Evolutionary conservation across 2,329 filamentous ascomycete species (phyloP).

Genomic region (Xylaria sp.): DNA sequence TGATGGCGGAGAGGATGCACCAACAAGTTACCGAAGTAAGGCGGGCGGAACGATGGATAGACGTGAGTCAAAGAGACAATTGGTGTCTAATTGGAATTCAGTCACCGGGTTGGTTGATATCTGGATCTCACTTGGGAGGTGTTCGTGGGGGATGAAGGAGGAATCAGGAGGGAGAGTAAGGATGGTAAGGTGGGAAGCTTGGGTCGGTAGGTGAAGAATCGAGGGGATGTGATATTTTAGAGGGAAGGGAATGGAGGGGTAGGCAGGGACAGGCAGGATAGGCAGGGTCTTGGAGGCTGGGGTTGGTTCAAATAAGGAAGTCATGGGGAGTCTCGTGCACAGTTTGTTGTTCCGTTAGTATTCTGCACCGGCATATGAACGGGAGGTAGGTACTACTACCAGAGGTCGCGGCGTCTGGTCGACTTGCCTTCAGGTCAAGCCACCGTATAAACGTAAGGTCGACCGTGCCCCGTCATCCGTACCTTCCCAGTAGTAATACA

Average conservation of each 20-base stretch:
- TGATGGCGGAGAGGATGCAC: neutral
- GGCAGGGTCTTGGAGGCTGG: constrained; percentile 12
- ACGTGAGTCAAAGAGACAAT: constrained; percentile 5
- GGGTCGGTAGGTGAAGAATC: constrained; percentile 19
- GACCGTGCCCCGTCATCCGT: neutral
- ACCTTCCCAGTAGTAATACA: neutral
- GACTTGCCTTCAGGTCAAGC: constrained; percentile 6
- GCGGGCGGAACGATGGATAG: neutral
- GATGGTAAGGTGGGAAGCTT: constrained; percentile 7
- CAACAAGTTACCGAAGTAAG: neutral
- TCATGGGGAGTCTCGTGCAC: constrained; percentile 8
- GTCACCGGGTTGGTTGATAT: constrained; percentile 22
- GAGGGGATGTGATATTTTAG: constrained; percentile 20
- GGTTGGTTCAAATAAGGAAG: constrained; percentile 14
- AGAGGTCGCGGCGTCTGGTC: constrained; percentile 1
- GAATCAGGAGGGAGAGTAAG: constrained; percentile 6
- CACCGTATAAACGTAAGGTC: neutral
- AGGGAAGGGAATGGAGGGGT: constrained; percentile 28
- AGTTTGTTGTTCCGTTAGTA: too few relatives aligned
- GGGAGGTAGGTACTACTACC: neutral
- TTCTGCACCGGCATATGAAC: neutral
- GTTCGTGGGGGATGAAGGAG: constrained; percentile 11
- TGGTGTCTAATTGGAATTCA: neutral
- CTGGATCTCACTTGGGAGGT: constrained; percentile 3
- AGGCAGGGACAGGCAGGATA: constrained; percentile 27